Evolutionary conservation across 2,329 filamentous ascomycete species (phyloP).

Genomic region (Pseudogymnoascus verrucosus): DNA sequence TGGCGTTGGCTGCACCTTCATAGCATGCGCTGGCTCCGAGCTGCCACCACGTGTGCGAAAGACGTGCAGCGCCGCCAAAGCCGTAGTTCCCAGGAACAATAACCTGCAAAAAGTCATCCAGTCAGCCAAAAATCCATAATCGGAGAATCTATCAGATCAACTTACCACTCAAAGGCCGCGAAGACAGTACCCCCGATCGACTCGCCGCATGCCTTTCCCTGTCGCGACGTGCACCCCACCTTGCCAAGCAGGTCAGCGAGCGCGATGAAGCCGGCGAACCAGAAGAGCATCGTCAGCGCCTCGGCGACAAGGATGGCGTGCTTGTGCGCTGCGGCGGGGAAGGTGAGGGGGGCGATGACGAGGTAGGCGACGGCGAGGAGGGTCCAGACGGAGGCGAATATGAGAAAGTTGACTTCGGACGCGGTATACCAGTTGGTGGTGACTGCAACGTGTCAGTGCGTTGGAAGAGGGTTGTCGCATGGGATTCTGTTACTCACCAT

Average conservation of each 20-base stretch:
- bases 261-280: conserved; percentile 81
- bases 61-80: conserved; percentile 40
- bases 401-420: conserved; percentile 61
- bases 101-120: conserved; percentile 31
- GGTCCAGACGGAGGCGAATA: conserved; percentile 74
- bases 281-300: conserved; percentile 71
- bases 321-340: conserved; percentile 52
- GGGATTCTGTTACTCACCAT: conserved; percentile 11
- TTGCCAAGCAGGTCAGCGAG: conserved; percentile 58
- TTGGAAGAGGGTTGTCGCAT: conserved; percentile 12
- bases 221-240: conserved; percentile 37
- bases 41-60: conserved; percentile 29
- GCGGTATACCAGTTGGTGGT: conserved; percentile 33
- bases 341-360: conserved; percentile 55
- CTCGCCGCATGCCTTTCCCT: conserved; percentile 29
- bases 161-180: conserved; percentile 40
- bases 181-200: conserved; percentile 36
- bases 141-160: conserved; percentile 9
- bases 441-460: background rate
- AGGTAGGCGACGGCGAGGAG: conserved; percentile 64
- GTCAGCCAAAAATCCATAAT: background rate
- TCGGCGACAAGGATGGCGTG: conserved; percentile 61
- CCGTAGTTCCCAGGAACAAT: conserved; percentile 42
- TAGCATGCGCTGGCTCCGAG: background rate
- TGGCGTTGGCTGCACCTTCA: background rate